Percentiles rank a stretch among this genome's conserved stretches.
Conservation (phyloP, 2,329 filamentous ascomycete species). For the Xylaria polymorpha region DNA sequence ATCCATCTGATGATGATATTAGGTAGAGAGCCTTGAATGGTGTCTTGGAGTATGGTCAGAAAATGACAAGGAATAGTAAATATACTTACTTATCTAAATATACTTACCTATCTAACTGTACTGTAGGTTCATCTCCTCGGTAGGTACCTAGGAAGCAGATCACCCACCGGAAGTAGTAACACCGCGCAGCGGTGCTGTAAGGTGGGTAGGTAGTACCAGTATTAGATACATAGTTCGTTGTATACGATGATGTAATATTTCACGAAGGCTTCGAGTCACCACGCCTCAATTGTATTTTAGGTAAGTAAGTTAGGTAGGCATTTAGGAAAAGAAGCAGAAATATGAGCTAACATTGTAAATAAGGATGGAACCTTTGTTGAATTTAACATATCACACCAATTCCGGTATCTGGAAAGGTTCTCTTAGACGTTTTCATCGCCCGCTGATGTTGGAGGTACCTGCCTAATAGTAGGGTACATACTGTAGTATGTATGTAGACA, state of each 20-base stretch:
- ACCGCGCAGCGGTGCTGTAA: too few species aligned
- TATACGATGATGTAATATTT: conserved; percentile 5
- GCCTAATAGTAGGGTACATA: too few species aligned
- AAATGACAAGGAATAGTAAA: not conserved
- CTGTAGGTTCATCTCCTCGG: too few species aligned
- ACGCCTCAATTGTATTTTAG: not conserved
- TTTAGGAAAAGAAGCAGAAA: not conserved
- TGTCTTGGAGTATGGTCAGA: too few species aligned
- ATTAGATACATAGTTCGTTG: not conserved
- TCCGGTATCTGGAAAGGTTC: not conserved
- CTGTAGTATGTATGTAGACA: too few species aligned
- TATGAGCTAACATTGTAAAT: not conserved
- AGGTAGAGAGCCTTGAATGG: too few species aligned
- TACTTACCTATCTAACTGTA: too few species aligned
- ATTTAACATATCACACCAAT: not conserved
- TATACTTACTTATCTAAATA: too few species aligned
- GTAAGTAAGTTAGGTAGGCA: too few species aligned
- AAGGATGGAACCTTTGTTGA: not conserved
- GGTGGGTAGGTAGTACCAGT: too few species aligned
- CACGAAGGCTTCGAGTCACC: not conserved
- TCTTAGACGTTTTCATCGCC: not conserved
- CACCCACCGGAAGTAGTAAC: too few species aligned
- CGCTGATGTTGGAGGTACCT: not conserved
- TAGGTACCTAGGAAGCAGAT: too few species aligned
- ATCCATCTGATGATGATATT: not conserved